Base-by-base conservation (phyloP, 163 green algal genomes). In the Scenedesmus sp. region DNA sequence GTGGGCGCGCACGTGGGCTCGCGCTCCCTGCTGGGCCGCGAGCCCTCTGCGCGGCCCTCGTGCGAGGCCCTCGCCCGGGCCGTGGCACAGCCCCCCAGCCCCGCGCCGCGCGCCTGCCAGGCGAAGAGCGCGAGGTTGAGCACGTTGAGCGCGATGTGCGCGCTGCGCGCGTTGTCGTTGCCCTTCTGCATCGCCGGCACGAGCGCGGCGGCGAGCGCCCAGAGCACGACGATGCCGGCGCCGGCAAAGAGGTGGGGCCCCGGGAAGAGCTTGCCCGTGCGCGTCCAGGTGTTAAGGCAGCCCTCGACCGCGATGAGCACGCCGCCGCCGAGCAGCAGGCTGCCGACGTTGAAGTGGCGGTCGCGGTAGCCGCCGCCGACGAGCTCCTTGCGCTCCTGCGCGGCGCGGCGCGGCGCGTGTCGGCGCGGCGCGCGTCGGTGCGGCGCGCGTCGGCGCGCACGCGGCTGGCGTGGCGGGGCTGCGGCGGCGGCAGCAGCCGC, bases 181-280 rank as follows among this genome's bases (percentile, higher is more conserved):
- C 96, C 96, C 87, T 98, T 98, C 80, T 97, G 90, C 96, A 99
- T 99, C 9, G 88, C 82, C 10, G 96, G 96, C 54, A 97, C 92
- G 53, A 99, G 87, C 0, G 92, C 81, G 1, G 96, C 93, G n/a
- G 96, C 96, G 15, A 92, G 53, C 10, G 95, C 96, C 96, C 96
- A 99, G 53, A 98, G 82, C 7, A 87, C 89, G 1, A 94, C 91
- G 67, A 99, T 99, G 75, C 45, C 80, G 36, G 95, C 94, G n/a
- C 95, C 95, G 28, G 95, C 95, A 78, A 94, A 99, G 70, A 99
- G 92, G 86, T 99, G 96, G 26, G 96, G 96, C 9, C 96, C 96
- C 10, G 96, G 96, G 89, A 99, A 99, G 44, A 99, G 91, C 88
- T 98, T 97, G 47, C 94, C 92, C 28, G 93, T 96, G 65, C 96